These are phyloP conservation scores for Eimeria necatrix DNA, from an alignment of 169 alveolate species.

Conservation along the genomic window DNA sequence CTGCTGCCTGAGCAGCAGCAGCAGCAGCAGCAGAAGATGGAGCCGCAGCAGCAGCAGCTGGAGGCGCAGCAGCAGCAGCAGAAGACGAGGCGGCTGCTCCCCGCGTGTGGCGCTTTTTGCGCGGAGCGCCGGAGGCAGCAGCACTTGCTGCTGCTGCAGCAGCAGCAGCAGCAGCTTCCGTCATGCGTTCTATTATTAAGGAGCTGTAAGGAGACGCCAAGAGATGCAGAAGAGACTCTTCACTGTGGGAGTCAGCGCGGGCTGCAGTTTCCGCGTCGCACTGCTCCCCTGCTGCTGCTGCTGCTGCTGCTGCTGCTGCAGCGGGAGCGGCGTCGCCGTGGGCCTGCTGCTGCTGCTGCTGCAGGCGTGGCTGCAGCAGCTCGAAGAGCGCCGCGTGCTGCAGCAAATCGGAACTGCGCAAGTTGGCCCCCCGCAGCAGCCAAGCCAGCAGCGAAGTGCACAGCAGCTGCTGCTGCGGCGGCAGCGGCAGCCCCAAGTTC, in stretches of 20 bases:
- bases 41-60: neutral
- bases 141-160: constrained; percentile 9
- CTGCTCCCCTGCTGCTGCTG: neutral
- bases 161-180: neutral
- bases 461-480: neutral
- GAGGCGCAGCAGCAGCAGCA: neutral
- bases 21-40: constrained; percentile 3
- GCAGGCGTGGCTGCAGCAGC: neutral
- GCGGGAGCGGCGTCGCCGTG: neutral
- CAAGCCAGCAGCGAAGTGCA: constrained; percentile 12
- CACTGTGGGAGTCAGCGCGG: neutral
- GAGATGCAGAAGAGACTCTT: neutral
- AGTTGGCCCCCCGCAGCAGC: constrained; percentile 14
- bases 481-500: neutral
- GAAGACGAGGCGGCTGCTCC: neutral
- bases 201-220: neutral
- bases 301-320: neutral
- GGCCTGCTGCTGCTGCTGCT: neutral
- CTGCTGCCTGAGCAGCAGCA: neutral
- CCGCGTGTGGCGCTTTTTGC: neutral
- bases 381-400: constrained; percentile 18
- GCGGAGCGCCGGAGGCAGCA: neutral
- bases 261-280: neutral
- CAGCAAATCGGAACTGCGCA: neutral
- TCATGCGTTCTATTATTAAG: neutral